Evolutionary conservation across 2,329 filamentous ascomycete species (phyloP).

Genomic region (Ophiostoma tasmaniense): DNA sequence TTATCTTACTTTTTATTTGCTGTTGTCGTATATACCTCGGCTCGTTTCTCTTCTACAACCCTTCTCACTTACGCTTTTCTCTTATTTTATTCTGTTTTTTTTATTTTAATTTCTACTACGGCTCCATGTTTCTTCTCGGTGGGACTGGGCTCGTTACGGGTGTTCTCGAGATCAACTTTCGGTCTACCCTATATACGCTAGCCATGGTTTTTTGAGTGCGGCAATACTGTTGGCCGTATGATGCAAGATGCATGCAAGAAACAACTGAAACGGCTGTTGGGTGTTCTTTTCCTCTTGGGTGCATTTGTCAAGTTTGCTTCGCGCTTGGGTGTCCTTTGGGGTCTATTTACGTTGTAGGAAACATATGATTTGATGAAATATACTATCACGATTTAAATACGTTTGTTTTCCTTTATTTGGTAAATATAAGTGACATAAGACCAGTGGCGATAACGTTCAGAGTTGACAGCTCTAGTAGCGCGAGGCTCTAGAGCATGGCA

Average conservation of each 20-base stretch:
- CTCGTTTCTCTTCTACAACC: neutral
- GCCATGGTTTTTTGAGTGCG: neutral
- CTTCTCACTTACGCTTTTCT: neutral
- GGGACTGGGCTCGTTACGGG: neutral
- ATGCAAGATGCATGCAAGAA: neutral
- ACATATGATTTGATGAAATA: neutral
- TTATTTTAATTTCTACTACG: neutral
- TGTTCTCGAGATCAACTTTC: neutral
- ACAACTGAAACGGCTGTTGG: neutral
- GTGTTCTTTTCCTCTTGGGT: neutral
- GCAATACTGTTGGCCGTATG: neutral
- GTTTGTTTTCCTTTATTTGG: neutral
- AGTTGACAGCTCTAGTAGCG: neutral
- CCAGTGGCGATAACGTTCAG: neutral
- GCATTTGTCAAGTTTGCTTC: neutral
- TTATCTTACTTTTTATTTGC: neutral
- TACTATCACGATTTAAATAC: neutral
- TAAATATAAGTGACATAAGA: neutral
- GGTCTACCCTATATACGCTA: neutral
- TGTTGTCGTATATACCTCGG: neutral
- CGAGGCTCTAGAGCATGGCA: neutral
- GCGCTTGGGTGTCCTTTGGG: neutral
- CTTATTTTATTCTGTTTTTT: neutral
- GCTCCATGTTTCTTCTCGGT: neutral
- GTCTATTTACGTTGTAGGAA: neutral